A percentile compares a stretch with the other conserved stretches of the same genome.
Conservation (phyloP, 202 grass and related monocot species). For the Schoenoplectus triqueter region DNA sequence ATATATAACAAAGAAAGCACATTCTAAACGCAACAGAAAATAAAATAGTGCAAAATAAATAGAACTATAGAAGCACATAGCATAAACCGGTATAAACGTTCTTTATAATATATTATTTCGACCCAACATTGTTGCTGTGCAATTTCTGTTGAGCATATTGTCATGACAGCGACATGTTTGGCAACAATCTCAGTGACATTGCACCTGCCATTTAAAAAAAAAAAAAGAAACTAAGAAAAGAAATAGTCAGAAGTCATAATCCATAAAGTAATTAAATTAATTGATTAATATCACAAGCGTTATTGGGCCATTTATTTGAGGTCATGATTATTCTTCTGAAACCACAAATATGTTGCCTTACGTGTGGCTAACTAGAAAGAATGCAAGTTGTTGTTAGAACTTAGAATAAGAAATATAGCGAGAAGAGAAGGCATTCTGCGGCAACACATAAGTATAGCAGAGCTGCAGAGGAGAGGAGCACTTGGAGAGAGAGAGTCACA, state of each 20-base stretch:
- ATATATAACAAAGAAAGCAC: neutral
- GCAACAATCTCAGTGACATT: conserved; percentile 12
- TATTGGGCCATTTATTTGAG: too few relatives aligned
- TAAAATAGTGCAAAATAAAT: neutral
- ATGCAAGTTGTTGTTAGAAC: neutral
- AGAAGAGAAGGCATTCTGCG: too few relatives aligned
- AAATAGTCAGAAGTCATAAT: too few relatives aligned
- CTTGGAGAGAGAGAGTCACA: neutral
- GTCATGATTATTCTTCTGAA: neutral
- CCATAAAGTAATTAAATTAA: too few relatives aligned
- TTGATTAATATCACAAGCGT: too few relatives aligned
- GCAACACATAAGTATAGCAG: too few relatives aligned
- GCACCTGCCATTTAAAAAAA: conserved; percentile 6
- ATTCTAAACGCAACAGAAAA: neutral
- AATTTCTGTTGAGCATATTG: neutral
- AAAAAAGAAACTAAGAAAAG: neutral
- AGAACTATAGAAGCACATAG: neutral
- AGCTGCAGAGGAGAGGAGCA: too few relatives aligned
- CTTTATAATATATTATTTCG: conserved; percentile 18
- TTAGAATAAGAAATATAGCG: too few relatives aligned
- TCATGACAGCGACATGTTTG: neutral
- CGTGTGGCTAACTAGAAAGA: neutral
- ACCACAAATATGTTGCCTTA: neutral
- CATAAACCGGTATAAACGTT: neutral
- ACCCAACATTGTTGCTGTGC: neutral